Evolutionary conservation across 1,284 basidiomycete species (phyloP).

Genomic region (Apiotrichum sp.): DNA sequence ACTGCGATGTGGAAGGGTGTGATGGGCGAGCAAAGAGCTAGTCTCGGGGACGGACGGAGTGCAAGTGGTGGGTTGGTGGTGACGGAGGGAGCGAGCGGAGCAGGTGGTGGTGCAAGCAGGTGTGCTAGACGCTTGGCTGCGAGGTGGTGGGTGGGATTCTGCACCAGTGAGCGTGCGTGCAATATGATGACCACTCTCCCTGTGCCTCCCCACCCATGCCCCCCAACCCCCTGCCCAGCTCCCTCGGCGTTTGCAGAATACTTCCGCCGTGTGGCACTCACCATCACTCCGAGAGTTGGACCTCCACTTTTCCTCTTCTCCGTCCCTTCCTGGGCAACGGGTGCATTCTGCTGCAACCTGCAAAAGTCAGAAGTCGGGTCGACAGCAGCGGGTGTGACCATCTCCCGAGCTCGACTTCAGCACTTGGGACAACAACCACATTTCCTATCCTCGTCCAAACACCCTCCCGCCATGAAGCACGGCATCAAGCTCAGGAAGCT

Average conservation of each 20-base stretch:
- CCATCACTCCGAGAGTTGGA: too few species aligned
- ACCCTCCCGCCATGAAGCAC: conserved; percentile 67
- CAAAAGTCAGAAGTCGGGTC: conserved; percentile 8
- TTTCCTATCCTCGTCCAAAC: not conserved
- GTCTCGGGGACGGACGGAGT: too few species aligned
- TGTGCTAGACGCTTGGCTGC: too few species aligned
- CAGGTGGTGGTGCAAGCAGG: not conserved
- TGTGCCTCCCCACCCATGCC: not conserved
- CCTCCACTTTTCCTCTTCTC: not conserved
- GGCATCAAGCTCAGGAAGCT: conserved; percentile 82
- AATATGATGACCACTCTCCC: not conserved
- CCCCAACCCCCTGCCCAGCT: not conserved
- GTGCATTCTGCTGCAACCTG: not conserved
- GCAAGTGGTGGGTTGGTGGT: not conserved
- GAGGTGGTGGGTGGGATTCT: not conserved
- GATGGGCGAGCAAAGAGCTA: not conserved
- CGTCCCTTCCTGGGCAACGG: not conserved
- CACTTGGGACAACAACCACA: not conserved
- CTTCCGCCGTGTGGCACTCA: not conserved
- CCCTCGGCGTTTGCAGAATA: not conserved
- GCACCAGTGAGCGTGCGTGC: not conserved
- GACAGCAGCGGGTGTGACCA: too few species aligned
- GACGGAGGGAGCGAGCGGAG: not conserved
- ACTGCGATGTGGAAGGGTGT: not conserved
- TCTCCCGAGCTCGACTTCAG: too few species aligned